Evolutionary conservation across 345 rosid species (phyloP), one percentile per base, ranked within the genome.

Genomic region (Eucalyptus regnans): DNA sequence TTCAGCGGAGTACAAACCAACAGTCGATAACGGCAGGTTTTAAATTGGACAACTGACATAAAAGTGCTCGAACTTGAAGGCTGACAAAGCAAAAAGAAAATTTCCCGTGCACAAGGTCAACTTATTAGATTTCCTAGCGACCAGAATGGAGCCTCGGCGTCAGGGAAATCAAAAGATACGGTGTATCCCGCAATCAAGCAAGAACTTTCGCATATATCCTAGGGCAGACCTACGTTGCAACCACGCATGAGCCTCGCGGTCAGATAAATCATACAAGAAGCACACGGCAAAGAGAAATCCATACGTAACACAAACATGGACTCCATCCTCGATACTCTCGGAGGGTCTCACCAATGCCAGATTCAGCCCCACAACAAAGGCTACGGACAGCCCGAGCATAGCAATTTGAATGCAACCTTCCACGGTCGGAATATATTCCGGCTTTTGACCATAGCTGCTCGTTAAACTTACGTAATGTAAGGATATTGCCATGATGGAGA

Each of bases 261-360:
- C 29, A 23, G 12, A 0, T 9, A 58, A 3, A 58, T 10, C 29
- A 23, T 0, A 25, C 12, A 58, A 22, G 64, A 22, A 22, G 2
- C 12, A 58, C 6, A 22, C 27, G 25, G 64, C 64, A 9, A 23
- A 9, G n/a, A 22, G 13, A 58, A 58, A 0, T 58, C 64, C 64
- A 9, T 5, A 22, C n/a, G 25, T 25, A 58, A 25, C 29, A 23
- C 12, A 58, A 25, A 5, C 0, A 52, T 3, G 0, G 58, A 52
- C 58, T 52, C 58, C 25, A 3, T 7, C 25, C 58, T 52, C 58
- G 64, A 25, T 23, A 25, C 58, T 52, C 58, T 20, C 25, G 9
- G 23, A 25, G 10, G 0, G 0, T 0, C 58, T 52, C 58, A 0
- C 23, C 58, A 0, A 0, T 52, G 58, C 25, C 58, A 52, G 58